These are phyloP conservation scores for Taiozyma sp. DNA, from an alignment of 1,139 yeast species.

Conservation along the genomic window DNA sequence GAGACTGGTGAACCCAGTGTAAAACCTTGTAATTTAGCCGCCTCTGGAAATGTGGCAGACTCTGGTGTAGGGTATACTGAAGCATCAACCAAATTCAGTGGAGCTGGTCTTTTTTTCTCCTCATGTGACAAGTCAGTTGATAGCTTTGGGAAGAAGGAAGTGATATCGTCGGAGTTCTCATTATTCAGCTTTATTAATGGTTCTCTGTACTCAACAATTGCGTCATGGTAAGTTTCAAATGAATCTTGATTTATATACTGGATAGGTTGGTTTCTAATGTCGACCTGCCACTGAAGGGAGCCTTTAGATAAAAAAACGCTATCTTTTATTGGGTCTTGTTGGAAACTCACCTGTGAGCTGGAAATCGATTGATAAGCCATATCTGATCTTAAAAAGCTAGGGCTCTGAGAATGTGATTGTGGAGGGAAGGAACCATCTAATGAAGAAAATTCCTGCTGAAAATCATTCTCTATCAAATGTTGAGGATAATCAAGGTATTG, in stretches of 20 bases:
- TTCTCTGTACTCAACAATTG: background rate
- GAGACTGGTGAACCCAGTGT: background rate
- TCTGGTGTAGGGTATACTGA: background rate
- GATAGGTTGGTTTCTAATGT: background rate
- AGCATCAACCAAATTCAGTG: background rate
- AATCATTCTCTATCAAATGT: background rate
- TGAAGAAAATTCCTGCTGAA: background rate
- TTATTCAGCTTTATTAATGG: background rate
- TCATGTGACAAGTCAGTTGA: constrained; percentile 12
- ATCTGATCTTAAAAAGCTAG: background rate
- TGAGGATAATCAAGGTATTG: background rate
- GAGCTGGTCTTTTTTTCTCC: background rate
- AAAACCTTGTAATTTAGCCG: background rate
- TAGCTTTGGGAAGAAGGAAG: constrained; percentile 12
- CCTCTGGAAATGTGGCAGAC: background rate
- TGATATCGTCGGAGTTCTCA: background rate
- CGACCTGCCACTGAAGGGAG: background rate
- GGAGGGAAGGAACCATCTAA: background rate
- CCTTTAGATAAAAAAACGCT: background rate
- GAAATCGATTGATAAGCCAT: background rate
- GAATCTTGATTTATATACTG: background rate
- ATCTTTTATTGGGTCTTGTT: background rate
- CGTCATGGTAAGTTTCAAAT: background rate
- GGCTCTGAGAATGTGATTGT: background rate
- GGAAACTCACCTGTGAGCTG: background rate